phyloP scores from a whole-genome alignment of 768 basidiomycete species.

The Amanita molliuscula region DNA sequence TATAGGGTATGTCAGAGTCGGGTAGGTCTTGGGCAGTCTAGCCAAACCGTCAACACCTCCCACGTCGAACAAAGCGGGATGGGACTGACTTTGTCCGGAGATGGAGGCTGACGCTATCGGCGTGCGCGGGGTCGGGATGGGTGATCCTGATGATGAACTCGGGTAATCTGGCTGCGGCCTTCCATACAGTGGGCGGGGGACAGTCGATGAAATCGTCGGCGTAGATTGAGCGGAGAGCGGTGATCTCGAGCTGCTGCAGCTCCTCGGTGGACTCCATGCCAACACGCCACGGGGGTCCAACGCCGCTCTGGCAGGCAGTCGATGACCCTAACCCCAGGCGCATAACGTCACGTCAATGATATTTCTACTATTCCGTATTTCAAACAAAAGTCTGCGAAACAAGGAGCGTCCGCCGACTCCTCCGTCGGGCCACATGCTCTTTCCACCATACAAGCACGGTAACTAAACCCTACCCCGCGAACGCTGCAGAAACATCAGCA shows the following conservation, averaged over 20 bases:
- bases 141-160: conserved; percentile 70
- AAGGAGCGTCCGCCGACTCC: too few relatives aligned
- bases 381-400: too few relatives aligned
- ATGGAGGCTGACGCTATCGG: conserved; percentile 50
- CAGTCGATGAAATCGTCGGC: conserved; percentile 66
- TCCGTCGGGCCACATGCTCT: too few relatives aligned
- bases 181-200: conserved; percentile 76
- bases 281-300: too few relatives aligned
- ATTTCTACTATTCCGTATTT: too few relatives aligned
- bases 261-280: conserved; percentile 61
- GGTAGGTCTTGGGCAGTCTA: conserved; percentile 79
- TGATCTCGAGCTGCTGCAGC: conserved; percentile 58
- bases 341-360: too few relatives aligned
- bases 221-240: conserved; percentile 73
- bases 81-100: conserved; percentile 62
- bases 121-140: conserved; percentile 50
- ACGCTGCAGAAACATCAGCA: too few relatives aligned
- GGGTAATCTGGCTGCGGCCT: conserved; percentile 62
- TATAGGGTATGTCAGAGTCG: conserved; percentile 52
- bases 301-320: too few relatives aligned
- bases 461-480: too few relatives aligned
- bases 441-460: too few relatives aligned
- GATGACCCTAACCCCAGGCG: too few relatives aligned
- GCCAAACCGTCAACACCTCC: conserved; percentile 1
- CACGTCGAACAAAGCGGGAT: neutral